phyloP scores from a whole-genome alignment of 1,284 basidiomycete genomes.

The Pterula multifida region DNA sequence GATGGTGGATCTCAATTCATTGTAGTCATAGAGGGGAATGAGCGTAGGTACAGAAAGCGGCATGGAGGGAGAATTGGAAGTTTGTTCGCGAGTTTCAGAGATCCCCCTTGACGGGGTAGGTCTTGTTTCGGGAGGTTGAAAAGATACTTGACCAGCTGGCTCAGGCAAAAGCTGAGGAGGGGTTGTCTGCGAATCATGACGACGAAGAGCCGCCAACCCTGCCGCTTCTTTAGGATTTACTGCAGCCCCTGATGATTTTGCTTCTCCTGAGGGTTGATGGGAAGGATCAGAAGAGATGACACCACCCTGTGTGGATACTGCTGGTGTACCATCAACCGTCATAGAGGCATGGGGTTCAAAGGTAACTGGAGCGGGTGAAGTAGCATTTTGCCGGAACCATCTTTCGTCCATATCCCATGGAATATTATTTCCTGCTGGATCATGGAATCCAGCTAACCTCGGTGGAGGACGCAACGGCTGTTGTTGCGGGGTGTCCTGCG shows the following conservation, averaged over 20 bases:
- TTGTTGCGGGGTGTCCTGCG: conserved; percentile 5
- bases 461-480: conserved; percentile 25
- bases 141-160: conserved; percentile 3
- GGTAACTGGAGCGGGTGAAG: conserved; percentile 1
- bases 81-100: conserved; percentile 1
- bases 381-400: conserved; percentile 13
- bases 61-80: conserved; percentile 5
- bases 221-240: conserved; percentile 4
- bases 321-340: not conserved
- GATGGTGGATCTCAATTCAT: conserved; percentile 8
- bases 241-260: not conserved
- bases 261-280: not conserved
- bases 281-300: not conserved
- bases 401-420: conserved; percentile 36
- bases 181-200: conserved; percentile 6
- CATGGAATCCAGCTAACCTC: conserved; percentile 43
- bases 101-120: not conserved
- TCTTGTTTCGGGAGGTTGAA: conserved; percentile 3
- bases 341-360: not conserved
- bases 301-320: not conserved
- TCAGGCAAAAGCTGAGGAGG: conserved; percentile 9
- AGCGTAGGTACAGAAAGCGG: conserved; percentile 29
- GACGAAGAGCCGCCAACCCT: conserved; percentile 6
- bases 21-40: conserved; percentile 39
- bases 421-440: conserved; percentile 52